Percentiles rank a stretch among this genome's conserved stretches.
phyloP scores from a whole-genome alignment of 2,329 filamentous ascomycete species.

The Clonostachys sp. region DNA sequence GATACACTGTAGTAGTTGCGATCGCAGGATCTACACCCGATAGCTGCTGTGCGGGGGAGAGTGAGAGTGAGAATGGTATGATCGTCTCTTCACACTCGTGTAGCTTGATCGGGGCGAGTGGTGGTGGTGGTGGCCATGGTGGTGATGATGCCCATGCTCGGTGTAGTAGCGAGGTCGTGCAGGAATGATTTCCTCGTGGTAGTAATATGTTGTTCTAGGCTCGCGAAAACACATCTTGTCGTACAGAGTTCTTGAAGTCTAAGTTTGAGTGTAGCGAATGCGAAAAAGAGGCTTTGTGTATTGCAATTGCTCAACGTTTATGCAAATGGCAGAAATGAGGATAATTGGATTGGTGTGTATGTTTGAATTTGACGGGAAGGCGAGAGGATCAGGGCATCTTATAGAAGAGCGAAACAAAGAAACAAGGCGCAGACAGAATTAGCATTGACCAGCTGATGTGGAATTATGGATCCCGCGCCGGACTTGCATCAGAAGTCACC shows the following conservation, averaged over 20 bases:
- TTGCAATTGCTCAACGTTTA: constrained; percentile 5
- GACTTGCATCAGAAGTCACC: too few species aligned
- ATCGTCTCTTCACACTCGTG: constrained; percentile 28
- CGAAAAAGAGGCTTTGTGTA: too few species aligned
- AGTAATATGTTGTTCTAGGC: constrained; percentile 45
- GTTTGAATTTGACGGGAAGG: too few species aligned
- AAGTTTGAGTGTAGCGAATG: too few species aligned
- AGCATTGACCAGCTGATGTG: too few species aligned
- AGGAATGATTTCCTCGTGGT: constrained; percentile 48
- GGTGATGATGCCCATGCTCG: constrained; percentile 24
- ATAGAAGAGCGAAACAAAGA: too few species aligned
- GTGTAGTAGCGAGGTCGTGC: constrained; percentile 28
- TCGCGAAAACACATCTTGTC: constrained; percentile 46
- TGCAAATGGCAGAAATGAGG: too few species aligned
- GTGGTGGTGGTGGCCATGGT: constrained; percentile 23
- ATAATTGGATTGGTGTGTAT: too few species aligned
- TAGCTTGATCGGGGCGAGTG: constrained; percentile 36
- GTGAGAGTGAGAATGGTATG: constrained; percentile 20
- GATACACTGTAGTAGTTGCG: not conserved
- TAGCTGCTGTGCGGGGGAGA: too few species aligned
- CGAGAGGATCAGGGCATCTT: too few species aligned
- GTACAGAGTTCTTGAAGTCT: not conserved
- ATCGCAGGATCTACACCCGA: not conserved
- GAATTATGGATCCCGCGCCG: too few species aligned
- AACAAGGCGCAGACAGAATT: too few species aligned